Evolutionary conservation across 2,329 filamentous ascomycete genomes (phyloP).

Genomic region (Phialemoniopsis sp.): DNA sequence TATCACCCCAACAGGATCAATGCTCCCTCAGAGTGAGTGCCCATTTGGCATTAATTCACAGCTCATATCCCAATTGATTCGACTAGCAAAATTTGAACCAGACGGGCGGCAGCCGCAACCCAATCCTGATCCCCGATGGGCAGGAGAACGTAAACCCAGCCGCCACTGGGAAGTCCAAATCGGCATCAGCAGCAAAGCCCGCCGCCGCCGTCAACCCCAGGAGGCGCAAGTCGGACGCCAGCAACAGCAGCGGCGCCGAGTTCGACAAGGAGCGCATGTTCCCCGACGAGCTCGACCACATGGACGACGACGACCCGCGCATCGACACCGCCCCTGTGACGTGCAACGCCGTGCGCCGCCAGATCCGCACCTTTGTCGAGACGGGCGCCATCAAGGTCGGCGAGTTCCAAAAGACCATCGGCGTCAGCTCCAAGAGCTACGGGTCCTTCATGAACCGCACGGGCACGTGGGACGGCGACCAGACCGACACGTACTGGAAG

Average conservation of each 20-base stretch:
- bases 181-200: background rate
- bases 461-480: constrained; percentile 29
- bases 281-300: background rate
- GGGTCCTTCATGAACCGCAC: constrained; percentile 43
- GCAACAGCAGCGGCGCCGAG: background rate
- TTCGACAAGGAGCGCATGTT: constrained; percentile 2
- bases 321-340: background rate
- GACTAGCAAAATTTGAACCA: too few species aligned
- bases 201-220: background rate
- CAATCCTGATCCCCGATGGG: too few species aligned
- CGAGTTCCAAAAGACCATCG: constrained; percentile 41
- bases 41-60: too few species aligned
- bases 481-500: constrained; percentile 24
- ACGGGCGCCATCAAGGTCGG: constrained; percentile 45
- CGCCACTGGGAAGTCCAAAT: background rate
- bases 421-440: constrained; percentile 33
- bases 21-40: too few species aligned
- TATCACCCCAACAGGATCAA: too few species aligned
- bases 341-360: constrained; percentile 5
- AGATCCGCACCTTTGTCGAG: constrained; percentile 40
- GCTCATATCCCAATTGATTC: too few species aligned
- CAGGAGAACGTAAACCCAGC: background rate
- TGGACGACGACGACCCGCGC: constrained; percentile 5
- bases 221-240: constrained; percentile 5
- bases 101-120: too few species aligned